These are phyloP conservation scores for Malassezia nana DNA, from an alignment of 1,284 basidiomycete genomes.

Conservation along the genomic window DNA sequence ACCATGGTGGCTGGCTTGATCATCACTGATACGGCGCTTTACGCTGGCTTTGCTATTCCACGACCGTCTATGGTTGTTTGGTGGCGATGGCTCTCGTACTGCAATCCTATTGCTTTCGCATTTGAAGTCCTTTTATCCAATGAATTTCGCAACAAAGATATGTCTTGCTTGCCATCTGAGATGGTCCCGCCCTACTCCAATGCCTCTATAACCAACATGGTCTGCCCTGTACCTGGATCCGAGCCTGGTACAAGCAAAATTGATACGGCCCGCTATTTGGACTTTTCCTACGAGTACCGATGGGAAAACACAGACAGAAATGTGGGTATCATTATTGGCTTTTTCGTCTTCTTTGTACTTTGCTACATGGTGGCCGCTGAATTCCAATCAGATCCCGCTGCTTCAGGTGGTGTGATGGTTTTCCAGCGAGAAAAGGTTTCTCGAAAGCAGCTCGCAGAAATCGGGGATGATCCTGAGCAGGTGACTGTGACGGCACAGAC, in stretches of 20 bases:
- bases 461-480: not conserved
- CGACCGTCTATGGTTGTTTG: constrained; percentile 36
- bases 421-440: constrained; percentile 25
- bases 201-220: constrained; percentile 23
- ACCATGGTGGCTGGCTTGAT: constrained; percentile 33
- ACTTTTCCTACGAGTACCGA: constrained; percentile 23
- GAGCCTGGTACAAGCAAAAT: constrained; percentile 24
- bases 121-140: constrained; percentile 39
- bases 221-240: constrained; percentile 28
- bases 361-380: constrained; percentile 29
- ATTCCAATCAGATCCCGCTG: constrained; percentile 31
- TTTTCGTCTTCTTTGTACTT: constrained; percentile 28
- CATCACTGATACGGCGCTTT: constrained; percentile 29
- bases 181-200: constrained; percentile 24
- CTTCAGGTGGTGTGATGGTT: constrained; percentile 32
- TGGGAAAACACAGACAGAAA: constrained; percentile 25
- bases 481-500: not conserved
- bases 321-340: constrained; percentile 32
- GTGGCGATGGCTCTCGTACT: constrained; percentile 41
- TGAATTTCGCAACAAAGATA: constrained; percentile 29
- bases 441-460: not conserved
- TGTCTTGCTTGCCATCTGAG: constrained; percentile 21
- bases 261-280: constrained; percentile 21
- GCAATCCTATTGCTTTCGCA: constrained; percentile 34
- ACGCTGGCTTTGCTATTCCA: constrained; percentile 39